phyloP scores from a whole-genome alignment of 73 alveolate genomes.

The Paramecium sexaurelia region DNA sequence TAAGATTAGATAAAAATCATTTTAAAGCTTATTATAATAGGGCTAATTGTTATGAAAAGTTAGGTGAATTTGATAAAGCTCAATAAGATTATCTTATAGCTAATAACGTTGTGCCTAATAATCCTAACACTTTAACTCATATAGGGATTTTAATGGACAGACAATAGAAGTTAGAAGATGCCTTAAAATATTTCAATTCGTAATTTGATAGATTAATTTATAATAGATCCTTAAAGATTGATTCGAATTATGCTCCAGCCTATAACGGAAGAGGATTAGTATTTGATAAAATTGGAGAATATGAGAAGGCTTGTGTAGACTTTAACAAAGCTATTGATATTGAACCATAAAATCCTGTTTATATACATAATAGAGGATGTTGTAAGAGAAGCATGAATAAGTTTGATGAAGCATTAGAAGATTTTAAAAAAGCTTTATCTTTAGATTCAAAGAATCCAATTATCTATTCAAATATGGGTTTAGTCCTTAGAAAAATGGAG shows the following conservation, averaged over 20 bases:
- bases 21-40: slow-evolving; percentile 96
- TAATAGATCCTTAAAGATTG: slow-evolving; percentile 81
- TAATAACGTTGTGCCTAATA: slow-evolving; percentile 80
- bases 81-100: slow-evolving; percentile 91
- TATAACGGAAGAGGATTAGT: slow-evolving; percentile 98
- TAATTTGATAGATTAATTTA: neutral
- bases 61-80: slow-evolving; percentile 89
- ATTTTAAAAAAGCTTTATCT: slow-evolving; percentile 90
- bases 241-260: slow-evolving; percentile 91
- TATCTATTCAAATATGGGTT: slow-evolving; percentile 94
- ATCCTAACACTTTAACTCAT: slow-evolving; percentile 91
- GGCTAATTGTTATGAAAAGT: slow-evolving; percentile 97
- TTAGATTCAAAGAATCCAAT: slow-evolving; percentile 92
- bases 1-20: slow-evolving; percentile 87
- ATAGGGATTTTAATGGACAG: slow-evolving; percentile 94
- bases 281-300: slow-evolving; percentile 91
- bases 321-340: slow-evolving; percentile 89
- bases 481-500: slow-evolving; percentile 95
- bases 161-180: slow-evolving; percentile 85
- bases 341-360: slow-evolving; percentile 91
- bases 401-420: slow-evolving; percentile 86
- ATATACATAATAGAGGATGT: slow-evolving; percentile 98
- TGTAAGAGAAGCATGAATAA: slow-evolving; percentile 93
- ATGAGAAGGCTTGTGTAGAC: slow-evolving; percentile 94
- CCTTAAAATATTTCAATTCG: slow-evolving; percentile 89